These are phyloP conservation scores for Penium margaritaceum DNA, from an alignment of 139 green algal genomes.

Conservation along the genomic window DNA sequence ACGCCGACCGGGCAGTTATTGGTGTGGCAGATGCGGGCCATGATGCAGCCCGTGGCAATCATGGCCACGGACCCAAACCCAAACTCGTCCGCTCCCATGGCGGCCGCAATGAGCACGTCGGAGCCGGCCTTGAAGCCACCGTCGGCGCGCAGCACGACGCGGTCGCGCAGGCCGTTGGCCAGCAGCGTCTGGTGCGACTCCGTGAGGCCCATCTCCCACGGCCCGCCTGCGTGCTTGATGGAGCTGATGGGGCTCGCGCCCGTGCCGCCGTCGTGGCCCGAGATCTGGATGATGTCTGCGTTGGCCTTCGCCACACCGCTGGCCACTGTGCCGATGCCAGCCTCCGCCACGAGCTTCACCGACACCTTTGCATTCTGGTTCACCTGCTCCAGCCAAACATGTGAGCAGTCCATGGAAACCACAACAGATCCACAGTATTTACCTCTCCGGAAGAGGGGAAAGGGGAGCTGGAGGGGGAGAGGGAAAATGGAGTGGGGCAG, in stretches of 20 bases:
- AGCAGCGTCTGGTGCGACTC: constrained; percentile 73
- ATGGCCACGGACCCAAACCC: constrained; percentile 91
- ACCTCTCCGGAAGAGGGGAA: too few relatives aligned
- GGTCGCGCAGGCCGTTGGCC: constrained; percentile 85
- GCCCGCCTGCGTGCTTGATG: constrained; percentile 96
- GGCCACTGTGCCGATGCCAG: constrained; percentile 93
- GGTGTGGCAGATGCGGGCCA: constrained; percentile 98
- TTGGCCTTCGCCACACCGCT: constrained; percentile 96
- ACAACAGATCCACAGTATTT: too few relatives aligned
- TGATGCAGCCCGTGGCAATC: constrained; percentile 98
- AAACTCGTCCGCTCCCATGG: constrained; percentile 91
- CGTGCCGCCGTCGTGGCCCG: constrained; percentile 93
- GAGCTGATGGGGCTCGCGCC: constrained; percentile 88
- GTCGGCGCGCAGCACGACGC: constrained; percentile 85
- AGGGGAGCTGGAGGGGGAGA: not conserved
- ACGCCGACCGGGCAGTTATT: constrained; percentile 99
- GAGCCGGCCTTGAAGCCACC: constrained; percentile 83
- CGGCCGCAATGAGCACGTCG: constrained; percentile 82
- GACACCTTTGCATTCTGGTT: constrained; percentile 76
- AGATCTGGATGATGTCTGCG: constrained; percentile 88
- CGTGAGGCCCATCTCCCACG: constrained; percentile 92
- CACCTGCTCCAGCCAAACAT: constrained; percentile 51
- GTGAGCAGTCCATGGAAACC: too few relatives aligned
- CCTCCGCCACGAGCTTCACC: constrained; percentile 97
- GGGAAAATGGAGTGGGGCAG: too few relatives aligned